Evolutionary conservation across 495 filamentous ascomycete species (phyloP).

Genomic region (Trichoderma reesei): DNA sequence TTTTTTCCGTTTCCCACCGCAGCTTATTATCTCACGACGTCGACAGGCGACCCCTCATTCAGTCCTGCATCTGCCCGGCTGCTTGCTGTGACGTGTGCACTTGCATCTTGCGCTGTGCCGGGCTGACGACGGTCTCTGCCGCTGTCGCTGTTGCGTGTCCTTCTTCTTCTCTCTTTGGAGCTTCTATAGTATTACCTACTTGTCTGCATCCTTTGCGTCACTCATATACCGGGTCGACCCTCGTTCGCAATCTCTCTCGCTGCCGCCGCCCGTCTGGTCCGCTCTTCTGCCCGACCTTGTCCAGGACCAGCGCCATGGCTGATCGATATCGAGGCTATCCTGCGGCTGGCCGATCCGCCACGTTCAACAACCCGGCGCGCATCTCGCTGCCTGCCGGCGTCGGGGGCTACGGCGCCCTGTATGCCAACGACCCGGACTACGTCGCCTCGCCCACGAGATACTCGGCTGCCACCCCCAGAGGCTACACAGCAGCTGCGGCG

Average conservation of each 20-base stretch:
- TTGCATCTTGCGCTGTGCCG: neutral
- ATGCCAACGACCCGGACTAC: conserved; percentile 1
- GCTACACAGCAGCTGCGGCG: conserved; percentile 21
- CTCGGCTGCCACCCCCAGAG: conserved; percentile 25
- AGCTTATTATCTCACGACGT: neutral
- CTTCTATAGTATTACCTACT: too few relatives aligned
- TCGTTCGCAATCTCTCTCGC: too few relatives aligned
- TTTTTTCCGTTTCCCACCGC: neutral
- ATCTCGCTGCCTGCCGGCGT: conserved; percentile 25
- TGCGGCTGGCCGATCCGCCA: conserved; percentile 31
- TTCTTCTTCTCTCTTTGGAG: too few relatives aligned
- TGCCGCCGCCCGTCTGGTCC: neutral
- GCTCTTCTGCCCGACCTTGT: neutral
- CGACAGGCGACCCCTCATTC: conserved; percentile 6
- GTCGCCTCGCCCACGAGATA: conserved; percentile 18
- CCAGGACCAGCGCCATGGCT: conserved; percentile 23
- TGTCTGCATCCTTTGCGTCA: too few relatives aligned
- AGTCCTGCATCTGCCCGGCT: neutral
- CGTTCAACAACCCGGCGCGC: conserved; percentile 36
- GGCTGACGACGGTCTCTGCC: too few relatives aligned
- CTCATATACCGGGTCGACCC: too few relatives aligned
- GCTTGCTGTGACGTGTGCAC: neutral
- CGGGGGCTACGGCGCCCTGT: conserved; percentile 1
- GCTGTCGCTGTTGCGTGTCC: too few relatives aligned
- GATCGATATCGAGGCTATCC: conserved; percentile 20